A percentile compares a stretch with the other conserved stretches of the same genome.
phyloP scores from a whole-genome alignment of 1,284 basidiomycete genomes.

The Blastosporella zonata region DNA sequence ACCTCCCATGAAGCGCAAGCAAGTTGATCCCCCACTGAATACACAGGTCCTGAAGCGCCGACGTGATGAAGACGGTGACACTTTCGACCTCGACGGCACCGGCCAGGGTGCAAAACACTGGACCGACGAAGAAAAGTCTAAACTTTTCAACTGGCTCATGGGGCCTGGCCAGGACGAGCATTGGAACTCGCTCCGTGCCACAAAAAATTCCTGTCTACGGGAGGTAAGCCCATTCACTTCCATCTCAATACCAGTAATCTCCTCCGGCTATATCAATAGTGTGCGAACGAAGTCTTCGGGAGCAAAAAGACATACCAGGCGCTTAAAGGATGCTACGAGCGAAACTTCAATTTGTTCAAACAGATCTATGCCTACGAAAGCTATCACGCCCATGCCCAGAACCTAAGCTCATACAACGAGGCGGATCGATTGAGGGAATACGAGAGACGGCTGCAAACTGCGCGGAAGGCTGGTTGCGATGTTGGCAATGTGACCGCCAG shows the following conservation, averaged over 20 bases:
- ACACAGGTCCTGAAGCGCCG: constrained; percentile 47
- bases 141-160: constrained; percentile 73
- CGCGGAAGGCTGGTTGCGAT: constrained; percentile 59
- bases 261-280: constrained; percentile 37
- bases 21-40: constrained; percentile 35
- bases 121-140: constrained; percentile 75
- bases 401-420: constrained; percentile 40
- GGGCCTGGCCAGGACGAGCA: constrained; percentile 65
- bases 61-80: constrained; percentile 47
- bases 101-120: constrained; percentile 71
- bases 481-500: constrained; percentile 67
- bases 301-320: constrained; percentile 76
- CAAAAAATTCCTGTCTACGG: constrained; percentile 74
- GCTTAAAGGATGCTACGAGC: constrained; percentile 76
- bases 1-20: constrained; percentile 52
- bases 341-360: constrained; percentile 76
- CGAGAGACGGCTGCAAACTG: constrained; percentile 58
- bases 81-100: constrained; percentile 46
- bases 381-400: constrained; percentile 43
- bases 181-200: constrained; percentile 68
- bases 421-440: constrained; percentile 62
- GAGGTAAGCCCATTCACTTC: constrained; percentile 45
- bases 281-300: constrained; percentile 62
- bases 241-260: neutral
- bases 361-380: constrained; percentile 70